Base-by-base conservation (phyloP, 768 basidiomycete species). In the Boletales sp. region DNA sequence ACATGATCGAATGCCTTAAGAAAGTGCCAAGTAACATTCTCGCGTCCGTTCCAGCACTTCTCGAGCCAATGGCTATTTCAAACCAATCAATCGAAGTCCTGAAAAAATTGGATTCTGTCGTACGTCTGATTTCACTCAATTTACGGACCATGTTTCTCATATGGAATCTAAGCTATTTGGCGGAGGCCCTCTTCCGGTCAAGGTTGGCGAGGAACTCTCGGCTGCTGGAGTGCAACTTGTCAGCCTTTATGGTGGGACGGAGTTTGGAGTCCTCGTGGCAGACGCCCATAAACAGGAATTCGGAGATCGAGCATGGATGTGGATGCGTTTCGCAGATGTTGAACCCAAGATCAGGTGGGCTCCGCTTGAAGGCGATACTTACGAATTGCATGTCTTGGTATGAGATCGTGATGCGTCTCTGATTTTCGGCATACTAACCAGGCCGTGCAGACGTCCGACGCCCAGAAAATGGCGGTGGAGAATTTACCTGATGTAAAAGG, bases 371-470 rank as follows among this genome's bases (percentile, higher is more conserved):
- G 66, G 69, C 21, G 61, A 52, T 8, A 62, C 63, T 0, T 76
- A 62, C 35, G 76, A 77, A 51, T 55, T 67, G 7, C 67, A 75
- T 14, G 44, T 73, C 10, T 55, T 74, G 55, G 76, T 77, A 48
- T 11, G 62, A 2, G 3, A 5, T 10, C 4, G 10, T 19, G 13
- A 8, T 3, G 1, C 30, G 30, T 15, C 7, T 2, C 9, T 5
- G 15, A 7, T 25, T 40, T 10, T 12, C 2, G 3, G 15, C 3
- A 19, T 33, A 19, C 46, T 56, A 9, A 54, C 15, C 3, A 8
- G 13, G 3, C n/a, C 12, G 13, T 15, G 14, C 28, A 60, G 59
- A 42, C 55, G 7, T 52, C 30, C 14, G 45, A 56, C 8, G 35
- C 44, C 5, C 52, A 57, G 19, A 35, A 44, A 18, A 37, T 57